Base-by-base conservation (phyloP, 345 rosid species). In the Anastatica hierochuntica region DNA sequence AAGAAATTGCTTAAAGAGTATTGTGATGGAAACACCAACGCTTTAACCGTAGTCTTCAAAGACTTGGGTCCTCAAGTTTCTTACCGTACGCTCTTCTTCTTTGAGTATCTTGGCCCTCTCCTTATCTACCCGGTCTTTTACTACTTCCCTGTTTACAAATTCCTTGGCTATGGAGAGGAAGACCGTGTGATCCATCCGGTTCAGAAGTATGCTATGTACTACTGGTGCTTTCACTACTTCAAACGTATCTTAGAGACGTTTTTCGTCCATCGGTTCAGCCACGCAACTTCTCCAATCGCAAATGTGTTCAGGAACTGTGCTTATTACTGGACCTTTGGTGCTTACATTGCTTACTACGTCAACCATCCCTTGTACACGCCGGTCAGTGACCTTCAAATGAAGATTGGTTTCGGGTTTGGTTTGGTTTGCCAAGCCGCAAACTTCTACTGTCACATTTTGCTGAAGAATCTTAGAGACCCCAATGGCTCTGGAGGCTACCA, bases 61-160 rank as follows among this genome's bases (percentile, higher is more conserved):
- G 98, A 92, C 70, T 68, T 92, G 53, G 98, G 98, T 39, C 80
- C 94, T 8, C 97, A 92, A 78, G 94, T 92, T 63, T 92, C 94
- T 10, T 92, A 92, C 67, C 83, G 84, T 9, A 92, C 76, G 2
- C 97, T 92, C 68, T 92, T 92, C 83, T 92, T 92, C 90, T 92
- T 62, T 0, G 98, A 92, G 62, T 92, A 92, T 68, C 53, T 92
- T 46, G 98, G 98, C 56, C 98, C 98, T 40, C 62, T 92, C 71
- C 18, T 88, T 37, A 76, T 92, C 63, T 88, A 88, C 59, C 97
- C 98, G 0, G 29, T 81, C 54, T 92, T 92, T 62, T 92, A 92
- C 82, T 83, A 63, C 85, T 76, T 81, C 72, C 88, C 88, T 11
- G 90, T 85, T 14, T 92, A 92, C 71, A 30, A 72, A 14, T 83